Percentiles rank a stretch among this genome's conserved stretches.
Conservation (phyloP, 805 yeast genomes). For the Candida xiaguanensis region DNA sequence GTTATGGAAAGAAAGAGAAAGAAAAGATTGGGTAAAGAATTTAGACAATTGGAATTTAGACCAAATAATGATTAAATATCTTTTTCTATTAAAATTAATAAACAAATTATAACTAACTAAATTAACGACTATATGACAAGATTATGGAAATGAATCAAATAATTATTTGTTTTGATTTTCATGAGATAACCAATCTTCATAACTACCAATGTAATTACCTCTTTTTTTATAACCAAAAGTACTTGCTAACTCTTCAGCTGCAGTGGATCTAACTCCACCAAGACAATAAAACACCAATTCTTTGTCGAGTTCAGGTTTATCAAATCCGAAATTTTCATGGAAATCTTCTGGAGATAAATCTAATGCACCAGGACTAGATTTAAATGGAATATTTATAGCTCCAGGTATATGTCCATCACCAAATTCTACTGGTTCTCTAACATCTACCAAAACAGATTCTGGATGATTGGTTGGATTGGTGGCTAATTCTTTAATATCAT, state of each 20-base stretch:
- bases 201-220: conserved; percentile 84
- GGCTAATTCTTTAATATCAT: conserved; percentile 46
- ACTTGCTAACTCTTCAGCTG: conserved; percentile 87
- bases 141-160: not conserved
- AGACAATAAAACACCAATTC: conserved; percentile 87
- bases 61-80: conserved; percentile 2
- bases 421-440: conserved; percentile 85
- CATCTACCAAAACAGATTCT: conserved; percentile 69
- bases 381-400: conserved; percentile 84
- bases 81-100: not conserved
- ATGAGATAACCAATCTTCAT: conserved; percentile 70
- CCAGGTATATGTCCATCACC: conserved; percentile 75
- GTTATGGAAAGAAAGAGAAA: conserved; percentile 84
- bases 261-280: conserved; percentile 87
- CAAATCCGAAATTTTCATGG: conserved; percentile 72
- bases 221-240: conserved; percentile 84
- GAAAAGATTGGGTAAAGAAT: conserved; percentile 79
- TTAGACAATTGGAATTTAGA: conserved; percentile 46
- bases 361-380: conserved; percentile 89
- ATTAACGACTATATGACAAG: conserved; percentile 5
- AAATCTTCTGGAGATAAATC: conserved; percentile 78
- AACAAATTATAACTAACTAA: not conserved
- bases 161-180: conserved; percentile 21
- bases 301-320: conserved; percentile 68
- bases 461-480: conserved; percentile 37